Evolutionary conservation across 2,329 filamentous ascomycete genomes (phyloP).

Genomic region (Coleophoma cylindrospora): DNA sequence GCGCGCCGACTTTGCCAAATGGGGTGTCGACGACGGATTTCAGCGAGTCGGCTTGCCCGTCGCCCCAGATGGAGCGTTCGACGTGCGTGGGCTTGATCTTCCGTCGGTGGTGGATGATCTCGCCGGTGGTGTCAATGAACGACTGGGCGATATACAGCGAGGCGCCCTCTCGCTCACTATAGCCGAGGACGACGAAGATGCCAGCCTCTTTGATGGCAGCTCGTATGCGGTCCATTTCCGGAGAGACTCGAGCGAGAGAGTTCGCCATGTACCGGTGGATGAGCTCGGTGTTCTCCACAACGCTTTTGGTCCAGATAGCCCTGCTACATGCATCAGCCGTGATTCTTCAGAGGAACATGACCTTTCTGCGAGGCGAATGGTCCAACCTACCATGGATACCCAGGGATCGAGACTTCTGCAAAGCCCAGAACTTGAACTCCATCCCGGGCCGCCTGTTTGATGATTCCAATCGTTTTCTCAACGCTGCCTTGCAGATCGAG

Average conservation of each 20-base stretch:
- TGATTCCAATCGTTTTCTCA: slow-evolving; percentile 29
- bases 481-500: slow-evolving; percentile 22
- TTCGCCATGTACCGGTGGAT: slow-evolving; percentile 41
- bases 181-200: slow-evolving; percentile 40
- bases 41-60: slow-evolving; percentile 51
- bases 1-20: slow-evolving; percentile 4
- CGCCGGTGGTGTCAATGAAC: slow-evolving; percentile 41
- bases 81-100: slow-evolving; percentile 42
- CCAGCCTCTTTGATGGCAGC: slow-evolving; percentile 39
- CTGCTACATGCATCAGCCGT: slow-evolving; percentile 25
- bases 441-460: slow-evolving; percentile 24
- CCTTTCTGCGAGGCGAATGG: no score
- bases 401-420: slow-evolving; percentile 39
- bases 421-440: slow-evolving; percentile 33
- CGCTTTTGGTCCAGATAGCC: slow-evolving; percentile 29
- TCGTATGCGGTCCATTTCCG: slow-evolving; percentile 37
- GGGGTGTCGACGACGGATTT: slow-evolving; percentile 41
- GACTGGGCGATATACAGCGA: slow-evolving; percentile 42
- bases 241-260: slow-evolving; percentile 32
- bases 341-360: no score
- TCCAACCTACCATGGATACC: slow-evolving; percentile 37
- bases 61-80: slow-evolving; percentile 44
- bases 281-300: slow-evolving; percentile 29
- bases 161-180: slow-evolving; percentile 38
- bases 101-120: slow-evolving; percentile 37